Conservation (phyloP, 208 protist genomes). For the Acanthamoeba castellanii region DNA sequence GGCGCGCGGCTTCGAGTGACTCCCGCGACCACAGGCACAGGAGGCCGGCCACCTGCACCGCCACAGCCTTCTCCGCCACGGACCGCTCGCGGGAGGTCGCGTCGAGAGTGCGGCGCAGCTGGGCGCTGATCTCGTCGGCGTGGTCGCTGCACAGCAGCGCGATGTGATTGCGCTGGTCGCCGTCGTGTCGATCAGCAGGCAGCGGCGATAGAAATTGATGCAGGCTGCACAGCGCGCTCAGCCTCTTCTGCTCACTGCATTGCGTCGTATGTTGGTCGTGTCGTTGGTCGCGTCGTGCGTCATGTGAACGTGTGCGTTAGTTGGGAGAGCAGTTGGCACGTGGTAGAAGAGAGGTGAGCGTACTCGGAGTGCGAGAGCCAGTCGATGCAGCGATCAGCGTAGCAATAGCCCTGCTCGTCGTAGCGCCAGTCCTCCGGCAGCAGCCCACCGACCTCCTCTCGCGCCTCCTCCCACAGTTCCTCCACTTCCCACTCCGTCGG, state of each 20-base stretch:
- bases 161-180: no score
- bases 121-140: neutral
- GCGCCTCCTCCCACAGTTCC: neutral
- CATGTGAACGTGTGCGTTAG: no score
- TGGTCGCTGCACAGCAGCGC: no score
- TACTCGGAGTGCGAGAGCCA: neutral
- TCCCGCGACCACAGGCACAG: neutral
- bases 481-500: neutral
- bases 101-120: neutral
- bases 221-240: neutral
- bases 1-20: neutral
- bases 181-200: neutral
- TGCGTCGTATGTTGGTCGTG: no score
- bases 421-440: neutral
- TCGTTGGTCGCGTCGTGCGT: no score
- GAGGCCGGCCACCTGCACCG: neutral
- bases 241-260: neutral
- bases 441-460: neutral
- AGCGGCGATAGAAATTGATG: neutral
- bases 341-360: neutral
- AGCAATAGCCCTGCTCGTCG: neutral
- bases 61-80: neutral
- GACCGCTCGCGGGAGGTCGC: neutral
- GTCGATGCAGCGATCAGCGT: neutral
- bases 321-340: no score